Percentiles rank a stretch among this genome's conserved stretches.
These are phyloP conservation scores for Petrea volubilis DNA, from an alignment of 257 asterid genomes.

Conservation along the genomic window DNA sequence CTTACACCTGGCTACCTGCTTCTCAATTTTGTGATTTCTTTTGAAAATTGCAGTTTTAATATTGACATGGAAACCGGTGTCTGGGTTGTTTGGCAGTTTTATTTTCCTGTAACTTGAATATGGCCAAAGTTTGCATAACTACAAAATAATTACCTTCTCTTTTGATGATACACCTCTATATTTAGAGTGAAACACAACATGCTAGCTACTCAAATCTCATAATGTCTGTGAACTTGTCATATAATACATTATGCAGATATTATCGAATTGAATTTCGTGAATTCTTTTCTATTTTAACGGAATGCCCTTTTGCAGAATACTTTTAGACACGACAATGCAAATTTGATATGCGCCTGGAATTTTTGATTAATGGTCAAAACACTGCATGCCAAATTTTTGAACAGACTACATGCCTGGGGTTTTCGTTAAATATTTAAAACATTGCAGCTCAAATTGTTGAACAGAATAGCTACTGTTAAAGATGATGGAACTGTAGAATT, in stretches of 20 bases:
- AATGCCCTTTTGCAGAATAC: conserved; percentile 5
- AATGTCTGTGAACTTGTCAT: neutral
- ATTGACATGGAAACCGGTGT: no score
- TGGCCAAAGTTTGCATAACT: neutral
- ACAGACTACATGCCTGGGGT: conserved; percentile 30
- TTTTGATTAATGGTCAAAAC: conserved; percentile 23
- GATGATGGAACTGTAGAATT: conserved; percentile 94
- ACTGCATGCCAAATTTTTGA: conserved; percentile 51
- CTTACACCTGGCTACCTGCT: no score
- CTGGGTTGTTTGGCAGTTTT: no score
- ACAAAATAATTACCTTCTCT: neutral
- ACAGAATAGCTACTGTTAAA: conserved; percentile 87
- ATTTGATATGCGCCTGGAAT: neutral
- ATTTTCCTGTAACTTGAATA: neutral
- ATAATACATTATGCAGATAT: neutral
- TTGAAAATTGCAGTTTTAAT: no score
- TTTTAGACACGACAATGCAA: neutral
- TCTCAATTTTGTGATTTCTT: no score
- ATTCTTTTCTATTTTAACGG: neutral
- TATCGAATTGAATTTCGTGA: neutral
- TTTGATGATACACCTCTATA: neutral
- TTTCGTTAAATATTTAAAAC: conserved; percentile 50
- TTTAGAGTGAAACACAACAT: neutral
- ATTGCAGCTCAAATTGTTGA: conserved; percentile 91
- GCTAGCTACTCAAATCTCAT: neutral